Base-by-base conservation (phyloP, 345 rosid genomes). In the Passiflora organensis region DNA sequence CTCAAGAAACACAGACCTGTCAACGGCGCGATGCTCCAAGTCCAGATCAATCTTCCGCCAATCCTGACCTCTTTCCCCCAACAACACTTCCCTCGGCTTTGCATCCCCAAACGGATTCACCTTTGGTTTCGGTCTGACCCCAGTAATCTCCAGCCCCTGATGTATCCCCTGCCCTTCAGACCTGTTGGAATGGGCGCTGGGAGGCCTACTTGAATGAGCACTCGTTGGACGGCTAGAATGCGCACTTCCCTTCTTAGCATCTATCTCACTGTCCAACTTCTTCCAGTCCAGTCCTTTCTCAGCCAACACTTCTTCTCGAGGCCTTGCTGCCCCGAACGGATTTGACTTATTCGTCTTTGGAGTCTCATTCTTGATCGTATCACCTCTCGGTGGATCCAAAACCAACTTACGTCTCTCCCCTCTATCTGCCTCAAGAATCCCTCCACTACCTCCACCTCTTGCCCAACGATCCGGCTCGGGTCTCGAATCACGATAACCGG, bases 51-150 rank as follows among this genome's bases (percentile, higher is more conserved):
- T 81, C 76, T 86, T 89, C 0, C 91, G 86, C 99, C 99, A 86
- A 71, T 93, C 91, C 75, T 76, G 70, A 39, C 99, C 97, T 65
- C 86, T 82, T 69, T 86, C 81, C 74, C 82, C 80, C 72, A 93
- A 69, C 88, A 89, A 77, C 43, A 93, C 84, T 64, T 93, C 99
- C 56, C 97, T 71, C 38, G 99, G 99, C 66, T 85, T 93, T 32
- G 99, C 99, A 51, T 86, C 85, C 10, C 99, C 99, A 70, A 93
- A 93, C 0, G 99, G 99, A 80, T 93, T 89, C 57, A 82, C 80
- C 75, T 80, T 93, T 1, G 89, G 88, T 72, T 81, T 80, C 2
- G 95, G 85, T 69, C 78, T 89, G 52, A 55, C 74, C 2, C 4
- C 56, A 70, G 71, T 78, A 75, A 71, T 86, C 64, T 83, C 95